Percentiles rank a stretch among this genome's conserved stretches.
These are phyloP conservation scores for Limtongia smithiae DNA, from an alignment of 805 yeast genomes.

Conservation along the genomic window DNA sequence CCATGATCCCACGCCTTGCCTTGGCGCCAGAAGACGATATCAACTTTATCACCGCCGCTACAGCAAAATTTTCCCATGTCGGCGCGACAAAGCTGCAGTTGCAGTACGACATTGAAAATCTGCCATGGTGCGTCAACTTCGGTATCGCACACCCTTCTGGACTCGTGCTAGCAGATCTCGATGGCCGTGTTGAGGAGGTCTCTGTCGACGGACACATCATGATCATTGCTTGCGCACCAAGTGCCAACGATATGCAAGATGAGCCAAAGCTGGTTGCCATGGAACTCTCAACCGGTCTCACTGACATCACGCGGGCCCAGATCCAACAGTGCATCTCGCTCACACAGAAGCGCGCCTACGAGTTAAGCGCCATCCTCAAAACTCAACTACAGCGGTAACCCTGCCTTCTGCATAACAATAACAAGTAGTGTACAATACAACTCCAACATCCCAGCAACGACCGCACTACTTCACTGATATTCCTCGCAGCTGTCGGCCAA, in stretches of 20 bases:
- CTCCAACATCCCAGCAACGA: neutral
- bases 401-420: neutral
- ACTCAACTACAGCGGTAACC: neutral
- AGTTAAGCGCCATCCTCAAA: conserved; percentile 8
- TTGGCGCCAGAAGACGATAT: conserved; percentile 3
- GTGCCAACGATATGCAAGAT: neutral
- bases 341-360: conserved; percentile 16
- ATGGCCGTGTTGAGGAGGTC: conserved; percentile 23
- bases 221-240: conserved; percentile 1
- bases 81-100: conserved; percentile 2
- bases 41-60: neutral
- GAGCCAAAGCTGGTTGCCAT: neutral
- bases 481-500: conserved; percentile 14
- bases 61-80: conserved; percentile 6
- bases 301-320: conserved; percentile 4
- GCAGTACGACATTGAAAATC: neutral
- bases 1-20: conserved; percentile 49
- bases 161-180: conserved; percentile 23
- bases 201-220: conserved; percentile 18
- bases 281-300: conserved; percentile 12
- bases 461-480: neutral
- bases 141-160: conserved; percentile 12
- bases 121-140: conserved; percentile 26
- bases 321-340: conserved; percentile 14
- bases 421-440: neutral